Evolutionary conservation across 176 grass and related monocot species (phyloP).

Genomic region (Musa schizocarpa): DNA sequence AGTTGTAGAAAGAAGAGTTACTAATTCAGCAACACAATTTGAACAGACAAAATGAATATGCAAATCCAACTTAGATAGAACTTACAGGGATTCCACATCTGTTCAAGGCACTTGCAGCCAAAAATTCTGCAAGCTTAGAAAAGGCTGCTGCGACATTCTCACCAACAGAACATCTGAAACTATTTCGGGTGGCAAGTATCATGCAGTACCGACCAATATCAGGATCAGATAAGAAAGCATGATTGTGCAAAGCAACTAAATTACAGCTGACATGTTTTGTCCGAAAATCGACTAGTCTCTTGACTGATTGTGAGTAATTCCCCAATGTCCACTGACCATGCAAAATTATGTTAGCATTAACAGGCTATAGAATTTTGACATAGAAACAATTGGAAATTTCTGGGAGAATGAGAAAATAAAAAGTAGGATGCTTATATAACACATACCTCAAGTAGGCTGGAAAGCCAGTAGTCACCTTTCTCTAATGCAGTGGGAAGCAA

Average conservation of each 20-base stretch:
- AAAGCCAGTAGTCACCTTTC: slow-evolving; percentile 77
- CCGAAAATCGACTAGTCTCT: slow-evolving; percentile 46
- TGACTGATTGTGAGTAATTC: slow-evolving; percentile 56
- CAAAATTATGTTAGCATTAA: slow-evolving; percentile 29
- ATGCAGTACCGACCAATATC: slow-evolving; percentile 72
- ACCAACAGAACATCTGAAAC: slow-evolving; percentile 72
- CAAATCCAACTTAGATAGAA: slow-evolving; percentile 19
- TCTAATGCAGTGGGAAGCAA: slow-evolving; percentile 74
- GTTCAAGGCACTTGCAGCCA: slow-evolving; percentile 53
- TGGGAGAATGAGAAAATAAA: slow-evolving; percentile 17
- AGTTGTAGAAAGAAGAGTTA: not conserved
- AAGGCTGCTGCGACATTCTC: slow-evolving; percentile 54
- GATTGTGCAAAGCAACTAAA: slow-evolving; percentile 17
- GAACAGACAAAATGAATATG: not conserved
- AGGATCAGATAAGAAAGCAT: slow-evolving; percentile 53
- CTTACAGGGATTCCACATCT: slow-evolving; percentile 94
- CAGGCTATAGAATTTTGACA: slow-evolving; percentile 17
- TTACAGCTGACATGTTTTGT: slow-evolving; percentile 28
- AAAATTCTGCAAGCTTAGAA: slow-evolving; percentile 56
- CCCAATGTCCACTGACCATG: slow-evolving; percentile 86
- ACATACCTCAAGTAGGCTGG: slow-evolving; percentile 85
- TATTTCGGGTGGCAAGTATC: slow-evolving; percentile 57
- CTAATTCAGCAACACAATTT: not conserved
- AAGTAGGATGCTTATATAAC: slow-evolving; percentile 11
- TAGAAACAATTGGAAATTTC: slow-evolving; percentile 21